Conservation (phyloP, 2,329 filamentous ascomycete species). For the Teratosphaeria nubilosa region DNA sequence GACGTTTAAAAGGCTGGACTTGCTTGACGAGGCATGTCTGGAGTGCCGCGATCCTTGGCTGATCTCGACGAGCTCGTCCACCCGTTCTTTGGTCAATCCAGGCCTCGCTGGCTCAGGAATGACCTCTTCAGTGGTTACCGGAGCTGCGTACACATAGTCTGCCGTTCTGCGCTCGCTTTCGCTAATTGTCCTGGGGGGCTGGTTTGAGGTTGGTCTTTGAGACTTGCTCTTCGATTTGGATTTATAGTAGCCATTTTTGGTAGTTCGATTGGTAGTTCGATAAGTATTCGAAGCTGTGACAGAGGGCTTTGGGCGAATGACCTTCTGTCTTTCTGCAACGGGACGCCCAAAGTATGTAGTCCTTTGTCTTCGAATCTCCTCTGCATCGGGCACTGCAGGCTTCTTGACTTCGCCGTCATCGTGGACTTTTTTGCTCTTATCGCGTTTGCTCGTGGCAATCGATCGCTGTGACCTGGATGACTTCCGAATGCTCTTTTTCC, state of each 20-base stretch:
- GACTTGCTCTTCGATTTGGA: neutral
- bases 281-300: neutral
- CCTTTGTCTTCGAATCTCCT: slow-evolving; percentile 29
- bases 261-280: neutral
- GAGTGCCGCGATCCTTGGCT: slow-evolving; percentile 1
- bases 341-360: slow-evolving; percentile 26
- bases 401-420: slow-evolving; percentile 15
- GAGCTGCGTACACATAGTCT: slow-evolving; percentile 3
- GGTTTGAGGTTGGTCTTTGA: neutral
- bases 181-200: neutral
- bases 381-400: slow-evolving; percentile 25
- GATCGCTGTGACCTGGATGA: neutral
- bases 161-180: slow-evolving; percentile 3
- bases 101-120: neutral
- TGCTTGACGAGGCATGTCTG: slow-evolving; percentile 5
- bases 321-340: slow-evolving; percentile 10
- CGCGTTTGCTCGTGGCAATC: neutral
- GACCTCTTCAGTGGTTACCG: neutral
- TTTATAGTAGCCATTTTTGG: neutral
- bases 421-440: slow-evolving; percentile 1
- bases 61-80: neutral
- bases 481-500: neutral
- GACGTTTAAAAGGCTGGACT: neutral
- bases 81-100: neutral
- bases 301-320: slow-evolving; percentile 1